Evolutionary conservation across 2,329 filamentous ascomycete species (phyloP).

Genomic region (Fusarium sp.): DNA sequence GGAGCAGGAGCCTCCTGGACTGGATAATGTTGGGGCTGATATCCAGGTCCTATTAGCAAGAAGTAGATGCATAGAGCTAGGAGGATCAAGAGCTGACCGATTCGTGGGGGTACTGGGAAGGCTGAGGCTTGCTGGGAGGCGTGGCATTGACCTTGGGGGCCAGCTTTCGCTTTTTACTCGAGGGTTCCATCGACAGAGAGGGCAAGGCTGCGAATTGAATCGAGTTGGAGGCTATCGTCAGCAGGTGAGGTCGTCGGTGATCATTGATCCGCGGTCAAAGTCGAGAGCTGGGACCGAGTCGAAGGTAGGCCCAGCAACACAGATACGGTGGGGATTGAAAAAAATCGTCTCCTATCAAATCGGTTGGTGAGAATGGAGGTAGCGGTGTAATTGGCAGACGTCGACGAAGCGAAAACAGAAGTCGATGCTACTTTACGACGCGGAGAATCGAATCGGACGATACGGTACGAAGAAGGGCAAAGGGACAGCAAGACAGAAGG

Average conservation of each 20-base stretch:
- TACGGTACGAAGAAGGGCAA: constrained; percentile 10
- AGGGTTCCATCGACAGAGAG: constrained; percentile 53
- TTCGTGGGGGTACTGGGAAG: constrained; percentile 48
- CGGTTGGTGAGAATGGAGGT: constrained; percentile 10
- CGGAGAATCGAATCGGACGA: constrained; percentile 29
- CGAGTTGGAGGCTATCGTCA: constrained; percentile 30
- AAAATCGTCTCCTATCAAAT: constrained; percentile 16
- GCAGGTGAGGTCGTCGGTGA: constrained; percentile 26
- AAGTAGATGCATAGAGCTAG: constrained; percentile 19
- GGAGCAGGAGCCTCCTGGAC: constrained; percentile 51
- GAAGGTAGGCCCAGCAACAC: constrained; percentile 6
- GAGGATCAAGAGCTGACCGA: constrained; percentile 46
- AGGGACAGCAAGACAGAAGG: constrained; percentile 9
- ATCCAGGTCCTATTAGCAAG: constrained; percentile 35
- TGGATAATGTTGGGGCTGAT: constrained; percentile 47
- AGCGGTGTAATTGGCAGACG: constrained; percentile 17
- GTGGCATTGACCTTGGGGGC: constrained; percentile 54
- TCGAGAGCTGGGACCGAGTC: constrained; percentile 4
- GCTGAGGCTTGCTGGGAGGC: constrained; percentile 44
- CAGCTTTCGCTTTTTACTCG: constrained; percentile 56
- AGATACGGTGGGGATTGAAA: neutral
- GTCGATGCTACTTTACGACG: constrained; percentile 22
- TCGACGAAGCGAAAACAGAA: constrained; percentile 20
- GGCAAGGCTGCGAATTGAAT: constrained; percentile 20
- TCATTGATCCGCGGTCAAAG: constrained; percentile 38